Evolutionary conservation across 768 basidiomycete genomes (phyloP).

Genomic region (Lepiota venenata): DNA sequence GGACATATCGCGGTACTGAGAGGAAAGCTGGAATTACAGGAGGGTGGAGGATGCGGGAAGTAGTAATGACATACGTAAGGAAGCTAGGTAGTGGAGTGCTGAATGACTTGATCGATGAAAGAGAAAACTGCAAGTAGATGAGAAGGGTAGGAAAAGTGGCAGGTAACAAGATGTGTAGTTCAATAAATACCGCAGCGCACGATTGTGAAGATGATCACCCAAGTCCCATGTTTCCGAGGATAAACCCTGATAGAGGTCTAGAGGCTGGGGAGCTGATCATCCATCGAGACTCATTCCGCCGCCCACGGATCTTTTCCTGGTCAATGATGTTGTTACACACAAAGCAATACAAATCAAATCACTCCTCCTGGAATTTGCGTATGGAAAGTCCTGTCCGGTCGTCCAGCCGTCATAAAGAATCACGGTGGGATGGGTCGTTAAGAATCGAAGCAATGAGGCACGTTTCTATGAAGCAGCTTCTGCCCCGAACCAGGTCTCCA

Average conservation of each 20-base stretch:
- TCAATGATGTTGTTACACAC: constrained; percentile 12
- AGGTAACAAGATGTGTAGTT: neutral
- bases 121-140: neutral
- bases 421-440: constrained; percentile 9
- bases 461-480: constrained; percentile 6
- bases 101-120: neutral
- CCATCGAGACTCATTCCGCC: constrained; percentile 3
- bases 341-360: constrained; percentile 11
- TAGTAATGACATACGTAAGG: constrained; percentile 2
- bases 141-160: neutral
- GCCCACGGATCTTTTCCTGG: constrained; percentile 12
- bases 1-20: neutral
- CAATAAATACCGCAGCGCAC: neutral
- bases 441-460: constrained; percentile 10
- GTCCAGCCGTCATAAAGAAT: constrained; percentile 11
- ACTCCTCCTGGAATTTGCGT: constrained; percentile 11
- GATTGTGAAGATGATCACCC: neutral
- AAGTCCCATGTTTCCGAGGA: constrained; percentile 3
- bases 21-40: neutral
- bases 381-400: constrained; percentile 13
- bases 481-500: neutral
- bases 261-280: constrained; percentile 1
- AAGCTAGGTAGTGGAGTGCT: neutral
- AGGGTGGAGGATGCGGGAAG: neutral
- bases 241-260: constrained; percentile 4